Evolutionary conservation across 208 protist species (phyloP), one percentile per base, ranked within the genome.

Genomic region (Crithidia fasciculata): DNA sequence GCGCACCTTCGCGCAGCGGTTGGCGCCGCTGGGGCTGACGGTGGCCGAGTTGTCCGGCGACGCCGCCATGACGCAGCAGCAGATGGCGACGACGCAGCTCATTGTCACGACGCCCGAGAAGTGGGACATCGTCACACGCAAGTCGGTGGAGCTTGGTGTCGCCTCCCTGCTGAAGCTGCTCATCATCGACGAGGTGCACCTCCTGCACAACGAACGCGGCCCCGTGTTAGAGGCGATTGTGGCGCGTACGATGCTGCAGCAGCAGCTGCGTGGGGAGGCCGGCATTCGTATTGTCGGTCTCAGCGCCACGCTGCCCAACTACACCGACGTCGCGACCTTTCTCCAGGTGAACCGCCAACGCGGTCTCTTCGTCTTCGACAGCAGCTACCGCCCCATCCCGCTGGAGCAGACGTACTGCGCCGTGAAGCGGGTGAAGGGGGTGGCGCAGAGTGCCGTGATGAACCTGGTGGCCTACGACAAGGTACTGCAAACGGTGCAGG

Each of bases 21-120:
- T 99, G 13, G 78, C 88, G 64, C 78, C 80, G n/a, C 97, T 98
- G 45, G 98, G 97, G 19, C 89, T 99, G 39, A 91, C 73, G 15
- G 97, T 99, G 6, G 76, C 87, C 19, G 99, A 99, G 86, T 90
- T 99, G 4, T 99, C 98, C 47, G 99, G 99, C 64, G 99, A 99
- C 83, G 78, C 87, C 36, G 78, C 94, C 55, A 85, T 99, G 61
- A 99, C 90, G 59, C 98, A 99, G 78, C 76, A 93, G 69, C 96
- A 99, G 80, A 95, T 99, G 43, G 79, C 72, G 12, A 89, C 98
- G 13, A 98, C 98, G 12, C 97, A 99, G 76, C 74, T 99, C 16
- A 99, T 99, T 58, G 96, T 99, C 5, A 99, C 98, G 12, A 99
- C 99, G 13, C 99, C 99, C 9, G 99, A 99, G 86, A 99, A 99